Conservation (phyloP, 2,329 filamentous ascomycete genomes). For the Xylariaceae sp. region DNA sequence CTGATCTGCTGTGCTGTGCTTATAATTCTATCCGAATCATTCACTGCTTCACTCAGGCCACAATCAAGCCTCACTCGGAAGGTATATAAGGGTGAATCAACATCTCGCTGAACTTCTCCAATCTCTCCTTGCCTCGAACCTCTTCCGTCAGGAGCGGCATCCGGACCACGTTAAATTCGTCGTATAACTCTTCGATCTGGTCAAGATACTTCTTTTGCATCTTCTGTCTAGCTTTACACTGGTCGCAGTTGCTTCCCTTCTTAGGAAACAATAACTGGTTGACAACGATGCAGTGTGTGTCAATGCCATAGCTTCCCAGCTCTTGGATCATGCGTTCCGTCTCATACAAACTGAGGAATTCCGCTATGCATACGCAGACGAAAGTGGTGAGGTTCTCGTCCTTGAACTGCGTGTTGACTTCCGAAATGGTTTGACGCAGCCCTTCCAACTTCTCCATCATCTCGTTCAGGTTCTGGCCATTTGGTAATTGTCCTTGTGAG, state of each 20-base stretch:
- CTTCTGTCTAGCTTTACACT: constrained; percentile 92
- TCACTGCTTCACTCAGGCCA: not conserved
- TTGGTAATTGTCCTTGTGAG: constrained; percentile 75
- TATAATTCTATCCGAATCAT: not conserved
- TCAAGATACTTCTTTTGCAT: constrained; percentile 99
- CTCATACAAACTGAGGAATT: constrained; percentile 96
- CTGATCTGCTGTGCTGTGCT: not conserved
- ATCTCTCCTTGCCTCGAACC: constrained; percentile 90
- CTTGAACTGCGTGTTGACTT: constrained; percentile 99
- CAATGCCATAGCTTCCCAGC: constrained; percentile 88
- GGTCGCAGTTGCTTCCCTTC: constrained; percentile 83
- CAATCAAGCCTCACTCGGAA: constrained; percentile 51
- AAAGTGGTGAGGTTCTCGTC: constrained; percentile 95
- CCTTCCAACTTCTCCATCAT: constrained; percentile 95
- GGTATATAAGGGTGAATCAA: constrained; percentile 77
- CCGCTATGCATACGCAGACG: constrained; percentile 97
- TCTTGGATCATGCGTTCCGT: constrained; percentile 99
- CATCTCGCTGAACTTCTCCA: constrained; percentile 91
- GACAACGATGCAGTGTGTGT: constrained; percentile 96
- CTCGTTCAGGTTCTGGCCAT: constrained; percentile 91
- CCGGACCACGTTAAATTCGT: constrained; percentile 98
- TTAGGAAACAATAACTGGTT: constrained; percentile 97
- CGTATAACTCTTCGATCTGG: constrained; percentile 97
- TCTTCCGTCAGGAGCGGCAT: constrained; percentile 97
- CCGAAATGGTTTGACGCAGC: constrained; percentile 87